These are phyloP conservation scores for Gautieria morchelliformis DNA, from an alignment of 768 basidiomycete genomes.

Conservation along the genomic window DNA sequence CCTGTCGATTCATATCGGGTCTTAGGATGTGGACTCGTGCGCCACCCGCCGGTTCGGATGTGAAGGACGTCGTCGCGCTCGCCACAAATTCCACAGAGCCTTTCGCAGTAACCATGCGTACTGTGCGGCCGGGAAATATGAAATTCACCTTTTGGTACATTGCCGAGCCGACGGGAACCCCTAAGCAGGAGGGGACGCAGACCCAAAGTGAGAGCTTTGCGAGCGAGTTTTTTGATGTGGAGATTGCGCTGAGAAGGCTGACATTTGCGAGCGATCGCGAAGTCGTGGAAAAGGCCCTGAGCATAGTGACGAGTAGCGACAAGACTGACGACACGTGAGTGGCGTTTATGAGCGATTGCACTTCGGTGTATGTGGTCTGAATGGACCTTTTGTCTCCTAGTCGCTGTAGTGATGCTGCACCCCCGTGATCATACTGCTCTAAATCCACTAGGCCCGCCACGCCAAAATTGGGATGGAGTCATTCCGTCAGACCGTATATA, in stretches of 20 bases:
- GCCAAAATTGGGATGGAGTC: too few species aligned
- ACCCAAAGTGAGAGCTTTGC: constrained; percentile 34
- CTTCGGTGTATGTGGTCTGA: background rate
- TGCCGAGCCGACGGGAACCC: constrained; percentile 19
- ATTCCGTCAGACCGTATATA: too few species aligned
- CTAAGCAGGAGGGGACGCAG: constrained; percentile 31
- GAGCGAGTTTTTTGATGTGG: constrained; percentile 27
- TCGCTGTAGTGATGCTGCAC: too few species aligned
- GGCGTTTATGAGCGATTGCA: background rate
- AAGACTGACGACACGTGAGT: background rate
- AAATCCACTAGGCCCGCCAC: too few species aligned
- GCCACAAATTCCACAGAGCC: constrained; percentile 22
- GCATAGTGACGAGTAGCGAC: constrained; percentile 22
- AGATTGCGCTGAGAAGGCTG: constrained; percentile 26
- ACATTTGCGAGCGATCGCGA: constrained; percentile 31
- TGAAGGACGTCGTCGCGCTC: constrained; percentile 20
- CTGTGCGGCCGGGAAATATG: constrained; percentile 17
- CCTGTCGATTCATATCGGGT: constrained; percentile 37
- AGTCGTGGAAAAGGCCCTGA: constrained; percentile 28
- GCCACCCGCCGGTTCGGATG: constrained; percentile 34
- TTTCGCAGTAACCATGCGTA: constrained; percentile 26
- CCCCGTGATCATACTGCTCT: too few species aligned
- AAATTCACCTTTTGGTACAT: constrained; percentile 50
- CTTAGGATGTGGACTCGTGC: constrained; percentile 46
- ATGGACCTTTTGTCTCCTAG: background rate